Conservation (phyloP, 208 protist species). For the Trypanosoma platydactyli region DNA sequence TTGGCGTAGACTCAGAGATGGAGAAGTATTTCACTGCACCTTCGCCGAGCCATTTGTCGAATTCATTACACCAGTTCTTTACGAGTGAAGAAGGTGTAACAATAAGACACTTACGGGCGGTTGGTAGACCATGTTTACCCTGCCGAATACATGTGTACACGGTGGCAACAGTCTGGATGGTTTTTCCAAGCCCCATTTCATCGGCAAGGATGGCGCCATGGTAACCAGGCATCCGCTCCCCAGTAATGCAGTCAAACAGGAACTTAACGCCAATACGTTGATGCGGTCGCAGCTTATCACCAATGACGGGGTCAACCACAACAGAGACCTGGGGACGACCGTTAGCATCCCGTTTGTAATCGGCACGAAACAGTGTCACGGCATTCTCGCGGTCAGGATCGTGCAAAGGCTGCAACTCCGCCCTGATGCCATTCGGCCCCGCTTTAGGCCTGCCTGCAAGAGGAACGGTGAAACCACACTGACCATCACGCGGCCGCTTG, state of each 20-base stretch:
- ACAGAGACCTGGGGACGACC: slow-evolving; percentile 85
- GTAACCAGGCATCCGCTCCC: slow-evolving; percentile 84
- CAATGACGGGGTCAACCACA: slow-evolving; percentile 91
- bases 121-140: slow-evolving; percentile 82
- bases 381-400: slow-evolving; percentile 74
- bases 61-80: slow-evolving; percentile 93
- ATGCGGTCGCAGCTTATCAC: slow-evolving; percentile 90
- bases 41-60: slow-evolving; percentile 86
- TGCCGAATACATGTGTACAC: slow-evolving; percentile 90
- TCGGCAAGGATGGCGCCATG: slow-evolving; percentile 92
- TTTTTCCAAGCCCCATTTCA: slow-evolving; percentile 98
- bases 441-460: slow-evolving; percentile 72
- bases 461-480: slow-evolving; percentile 78
- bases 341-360: slow-evolving; percentile 87
- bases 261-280: slow-evolving; percentile 91
- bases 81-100: slow-evolving; percentile 90
- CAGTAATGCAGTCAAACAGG: slow-evolving; percentile 92
- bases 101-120: slow-evolving; percentile 90
- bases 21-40: slow-evolving; percentile 87
- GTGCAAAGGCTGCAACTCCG: slow-evolving; percentile 72
- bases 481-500: slow-evolving; percentile 62
- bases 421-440: slow-evolving; percentile 57
- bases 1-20: slow-evolving; percentile 91
- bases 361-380: slow-evolving; percentile 87
- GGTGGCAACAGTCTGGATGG: slow-evolving; percentile 95